Percentiles rank a stretch among this genome's conserved stretches.
These are phyloP conservation scores for Epichloe festucae DNA, from an alignment of 2,329 filamentous ascomycete species.

Conservation along the genomic window DNA sequence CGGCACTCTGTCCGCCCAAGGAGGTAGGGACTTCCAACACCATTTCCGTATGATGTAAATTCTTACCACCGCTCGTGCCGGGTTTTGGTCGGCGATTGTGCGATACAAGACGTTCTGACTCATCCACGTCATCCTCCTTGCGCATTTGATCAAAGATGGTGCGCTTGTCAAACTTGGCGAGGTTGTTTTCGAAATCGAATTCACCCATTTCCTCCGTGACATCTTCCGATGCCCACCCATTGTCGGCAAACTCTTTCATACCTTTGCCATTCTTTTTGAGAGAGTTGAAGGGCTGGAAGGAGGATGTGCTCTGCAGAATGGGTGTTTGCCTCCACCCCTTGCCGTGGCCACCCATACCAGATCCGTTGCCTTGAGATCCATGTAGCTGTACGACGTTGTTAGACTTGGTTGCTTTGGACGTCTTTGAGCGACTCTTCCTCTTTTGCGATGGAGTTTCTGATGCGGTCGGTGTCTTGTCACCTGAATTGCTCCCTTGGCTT, in stretches of 20 bases:
- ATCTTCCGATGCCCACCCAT: slow-evolving; percentile 92
- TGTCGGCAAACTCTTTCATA: slow-evolving; percentile 38
- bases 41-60: slow-evolving; percentile 83
- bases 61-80: slow-evolving; percentile 70
- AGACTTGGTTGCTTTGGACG: slow-evolving; percentile 19
- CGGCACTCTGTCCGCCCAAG: slow-evolving; percentile 27
- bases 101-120: slow-evolving; percentile 77
- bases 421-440: slow-evolving; percentile 19
- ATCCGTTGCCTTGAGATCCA: slow-evolving; percentile 11
- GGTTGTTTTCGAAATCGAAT: slow-evolving; percentile 81
- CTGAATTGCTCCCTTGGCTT: slow-evolving; percentile 8
- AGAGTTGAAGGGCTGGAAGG: slow-evolving; percentile 49
- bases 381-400: slow-evolving; percentile 16
- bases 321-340: slow-evolving; percentile 49
- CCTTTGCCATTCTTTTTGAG: slow-evolving; percentile 44
- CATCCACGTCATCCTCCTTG: slow-evolving; percentile 77
- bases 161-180: slow-evolving; percentile 91
- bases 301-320: slow-evolving; percentile 45
- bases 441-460: slow-evolving; percentile 15
- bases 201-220: slow-evolving; percentile 90
- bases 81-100: slow-evolving; percentile 65
- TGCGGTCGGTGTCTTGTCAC: slow-evolving; percentile 9
- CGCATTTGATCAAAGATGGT: slow-evolving; percentile 85
- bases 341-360: slow-evolving; percentile 23
- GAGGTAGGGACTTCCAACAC: slow-evolving; percentile 54